phyloP scores from a whole-genome alignment of 345 rosid genomes.

The Gynandropsis gynandra region DNA sequence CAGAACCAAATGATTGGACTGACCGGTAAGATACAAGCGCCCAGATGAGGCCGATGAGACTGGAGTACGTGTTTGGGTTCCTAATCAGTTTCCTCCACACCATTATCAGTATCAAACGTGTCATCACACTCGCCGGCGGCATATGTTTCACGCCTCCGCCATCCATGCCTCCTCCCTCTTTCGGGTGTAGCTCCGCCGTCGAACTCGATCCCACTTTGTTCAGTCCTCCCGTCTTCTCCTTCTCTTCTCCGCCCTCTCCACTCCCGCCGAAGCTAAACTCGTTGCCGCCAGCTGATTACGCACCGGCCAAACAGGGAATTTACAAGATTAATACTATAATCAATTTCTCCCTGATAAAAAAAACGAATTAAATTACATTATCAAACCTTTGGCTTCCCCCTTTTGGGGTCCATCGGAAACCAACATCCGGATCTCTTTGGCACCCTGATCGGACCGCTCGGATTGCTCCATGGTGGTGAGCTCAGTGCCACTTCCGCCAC shows the following conservation, averaged over 20 bases:
- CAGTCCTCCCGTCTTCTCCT: conserved; percentile 41
- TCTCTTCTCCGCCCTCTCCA: conserved; percentile 38
- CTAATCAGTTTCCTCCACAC: conserved; percentile 95
- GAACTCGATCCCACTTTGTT: conserved; percentile 55
- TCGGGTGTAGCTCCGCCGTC: conserved; percentile 53
- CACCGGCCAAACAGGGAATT: conserved; percentile 30
- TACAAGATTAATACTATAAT: too few species aligned
- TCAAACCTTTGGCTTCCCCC: conserved; percentile 53
- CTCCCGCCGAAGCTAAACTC: conserved; percentile 41
- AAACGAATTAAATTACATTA: neutral
- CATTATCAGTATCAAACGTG: conserved; percentile 88
- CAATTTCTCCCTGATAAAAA: too few species aligned
- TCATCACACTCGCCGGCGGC: conserved; percentile 97
- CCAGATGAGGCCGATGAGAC: conserved; percentile 85
- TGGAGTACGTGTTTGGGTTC: conserved; percentile 94
- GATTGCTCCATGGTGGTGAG: conserved; percentile 57
- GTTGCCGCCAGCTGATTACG: conserved; percentile 32
- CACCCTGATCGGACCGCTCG: conserved; percentile 66
- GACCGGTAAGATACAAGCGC: conserved; percentile 82
- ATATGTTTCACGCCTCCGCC: conserved; percentile 35
- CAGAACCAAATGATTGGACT: conserved; percentile 17
- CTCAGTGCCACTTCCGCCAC: conserved; percentile 57
- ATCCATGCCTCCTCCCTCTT: conserved; percentile 31
- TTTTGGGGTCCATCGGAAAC: conserved; percentile 67
- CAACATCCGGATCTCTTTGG: conserved; percentile 86